Base-by-base conservation (phyloP, 2,329 filamentous ascomycete genomes). In the Cladosporium colombiae region DNA sequence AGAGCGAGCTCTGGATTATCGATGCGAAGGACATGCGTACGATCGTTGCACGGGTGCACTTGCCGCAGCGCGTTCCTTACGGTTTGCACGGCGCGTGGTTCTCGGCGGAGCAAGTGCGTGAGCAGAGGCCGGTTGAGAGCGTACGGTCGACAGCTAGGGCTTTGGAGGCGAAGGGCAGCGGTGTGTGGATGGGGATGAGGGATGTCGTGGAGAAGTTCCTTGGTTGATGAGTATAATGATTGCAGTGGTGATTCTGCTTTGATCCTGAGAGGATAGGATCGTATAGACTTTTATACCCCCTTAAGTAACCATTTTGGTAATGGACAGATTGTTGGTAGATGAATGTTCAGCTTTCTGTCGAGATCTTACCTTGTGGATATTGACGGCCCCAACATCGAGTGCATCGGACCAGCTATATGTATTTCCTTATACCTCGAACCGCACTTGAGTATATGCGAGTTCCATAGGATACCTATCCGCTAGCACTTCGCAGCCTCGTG, bases 21-120 rank as follows among this genome's bases (percentile, higher is more conserved):
- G 84, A 91, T 71, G 89, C 88, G 0, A 83, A 74, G 67, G 80
- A 80, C 2, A 91, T 92, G 88, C 80, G 74, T 27, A 80, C 86
- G 3, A 79, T 91, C 0, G 81, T 89, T 3, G 86, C 83, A 6
- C 83, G 80, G 66, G 81, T 91, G 3, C 76, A 77, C 23, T 76
- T 92, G 37, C 88, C 88, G 2, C 88, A 90, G 69, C 77, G 89
- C 14, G 88, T 91, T 0, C 88, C 89, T 0, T 91, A 91, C 70
- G 89, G 89, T 0, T 75, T 91, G 58, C 89, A 90, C 72, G 87
- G 86, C 4, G 81, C 79, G 7, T 90, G 87, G 85, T 88, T 89
- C 64, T 77, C 79, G 0, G 81, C 84, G 65, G 78, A 81, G 3
- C 80, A 87, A 66, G 82, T 89, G 25, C 68, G 71, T 8, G 74